Conservation (phyloP, 2,329 filamentous ascomycete species). For the Sclerotinia subarctica region DNA sequence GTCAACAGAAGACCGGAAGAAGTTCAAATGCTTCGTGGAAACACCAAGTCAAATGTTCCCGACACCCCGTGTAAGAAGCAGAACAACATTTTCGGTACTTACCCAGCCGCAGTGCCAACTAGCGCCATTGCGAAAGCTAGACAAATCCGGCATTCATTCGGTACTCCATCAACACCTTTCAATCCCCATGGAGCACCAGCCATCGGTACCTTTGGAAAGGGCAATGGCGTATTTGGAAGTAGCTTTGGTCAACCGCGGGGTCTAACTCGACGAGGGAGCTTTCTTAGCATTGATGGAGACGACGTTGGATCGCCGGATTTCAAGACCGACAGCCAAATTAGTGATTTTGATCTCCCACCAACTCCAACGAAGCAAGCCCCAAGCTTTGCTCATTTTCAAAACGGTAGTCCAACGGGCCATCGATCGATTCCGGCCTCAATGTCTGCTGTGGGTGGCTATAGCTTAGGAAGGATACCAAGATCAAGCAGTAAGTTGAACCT, state of each 20-base stretch:
- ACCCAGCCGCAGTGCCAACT: slow-evolving; percentile 55
- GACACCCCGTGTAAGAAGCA: slow-evolving; percentile 96
- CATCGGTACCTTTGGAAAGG: slow-evolving; percentile 49
- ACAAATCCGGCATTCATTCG: slow-evolving; percentile 69
- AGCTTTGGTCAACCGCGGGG: slow-evolving; percentile 43
- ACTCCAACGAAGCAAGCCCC: slow-evolving; percentile 79
- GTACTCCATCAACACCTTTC: slow-evolving; percentile 78
- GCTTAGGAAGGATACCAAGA: slow-evolving; percentile 34
- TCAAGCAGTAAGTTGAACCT: slow-evolving; percentile 40
- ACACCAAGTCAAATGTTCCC: slow-evolving; percentile 69
- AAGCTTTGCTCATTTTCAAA: slow-evolving; percentile 35
- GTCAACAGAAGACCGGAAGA: slow-evolving; percentile 81
- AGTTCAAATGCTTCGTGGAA: slow-evolving; percentile 47
- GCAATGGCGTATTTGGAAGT: slow-evolving; percentile 60
- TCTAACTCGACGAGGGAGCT: slow-evolving; percentile 57
- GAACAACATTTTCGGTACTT: slow-evolving; percentile 66
- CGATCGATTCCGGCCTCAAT: slow-evolving; percentile 31
- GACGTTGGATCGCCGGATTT: slow-evolving; percentile 49
- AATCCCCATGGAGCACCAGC: slow-evolving; percentile 52
- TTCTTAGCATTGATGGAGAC: slow-evolving; percentile 77
- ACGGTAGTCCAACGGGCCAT: slow-evolving; percentile 36
- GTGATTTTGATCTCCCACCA: slow-evolving; percentile 77
- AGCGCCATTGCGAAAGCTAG: slow-evolving; percentile 59
- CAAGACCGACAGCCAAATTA: slow-evolving; percentile 56
- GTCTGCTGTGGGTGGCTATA: slow-evolving; percentile 32